Evolutionary conservation across 805 yeast species (phyloP).

Genomic region (Candida quercuum): DNA sequence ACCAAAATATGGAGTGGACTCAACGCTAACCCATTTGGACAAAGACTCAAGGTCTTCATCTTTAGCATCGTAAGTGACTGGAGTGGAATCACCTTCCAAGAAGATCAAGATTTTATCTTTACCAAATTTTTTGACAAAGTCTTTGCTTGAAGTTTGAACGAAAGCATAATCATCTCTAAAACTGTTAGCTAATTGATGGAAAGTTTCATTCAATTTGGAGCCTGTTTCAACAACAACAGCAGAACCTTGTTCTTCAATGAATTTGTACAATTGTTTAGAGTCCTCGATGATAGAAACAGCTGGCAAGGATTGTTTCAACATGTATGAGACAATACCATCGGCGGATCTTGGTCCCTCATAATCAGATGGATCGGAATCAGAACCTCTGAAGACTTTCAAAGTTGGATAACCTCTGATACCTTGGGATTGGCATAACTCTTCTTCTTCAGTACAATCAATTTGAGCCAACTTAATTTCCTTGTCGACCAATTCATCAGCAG

Average conservation of each 20-base stretch:
- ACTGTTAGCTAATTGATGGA: slow-evolving; percentile 51
- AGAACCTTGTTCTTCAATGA: slow-evolving; percentile 41
- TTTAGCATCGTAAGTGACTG: slow-evolving; percentile 26
- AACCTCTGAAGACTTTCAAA: slow-evolving; percentile 62
- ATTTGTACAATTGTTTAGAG: slow-evolving; percentile 44
- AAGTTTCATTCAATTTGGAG: slow-evolving; percentile 48
- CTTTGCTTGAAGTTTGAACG: slow-evolving; percentile 38
- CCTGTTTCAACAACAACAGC: slow-evolving; percentile 55
- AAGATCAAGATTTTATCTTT: slow-evolving; percentile 25
- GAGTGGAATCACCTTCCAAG: slow-evolving; percentile 26
- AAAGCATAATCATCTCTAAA: slow-evolving; percentile 64
- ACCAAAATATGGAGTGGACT: slow-evolving; percentile 79
- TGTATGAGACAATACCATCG: slow-evolving; percentile 67
- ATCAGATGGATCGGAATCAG: slow-evolving; percentile 42
- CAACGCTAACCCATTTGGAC: slow-evolving; percentile 35
- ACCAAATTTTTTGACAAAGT: slow-evolving; percentile 31
- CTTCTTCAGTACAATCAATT: slow-evolving; percentile 78
- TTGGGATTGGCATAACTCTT: slow-evolving; percentile 60
- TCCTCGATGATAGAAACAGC: slow-evolving; percentile 51
- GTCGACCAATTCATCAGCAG: slow-evolving; percentile 58
- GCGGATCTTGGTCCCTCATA: slow-evolving; percentile 86
- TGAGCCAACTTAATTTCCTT: slow-evolving; percentile 72
- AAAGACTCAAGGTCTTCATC: slow-evolving; percentile 20
- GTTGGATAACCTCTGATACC: slow-evolving; percentile 84
- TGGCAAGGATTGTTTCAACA: slow-evolving; percentile 81